A percentile compares a stretch with the other conserved stretches of the same genome.
Conservation (phyloP, 2,329 filamentous ascomycete genomes). For the Penicillium sumatraense region DNA sequence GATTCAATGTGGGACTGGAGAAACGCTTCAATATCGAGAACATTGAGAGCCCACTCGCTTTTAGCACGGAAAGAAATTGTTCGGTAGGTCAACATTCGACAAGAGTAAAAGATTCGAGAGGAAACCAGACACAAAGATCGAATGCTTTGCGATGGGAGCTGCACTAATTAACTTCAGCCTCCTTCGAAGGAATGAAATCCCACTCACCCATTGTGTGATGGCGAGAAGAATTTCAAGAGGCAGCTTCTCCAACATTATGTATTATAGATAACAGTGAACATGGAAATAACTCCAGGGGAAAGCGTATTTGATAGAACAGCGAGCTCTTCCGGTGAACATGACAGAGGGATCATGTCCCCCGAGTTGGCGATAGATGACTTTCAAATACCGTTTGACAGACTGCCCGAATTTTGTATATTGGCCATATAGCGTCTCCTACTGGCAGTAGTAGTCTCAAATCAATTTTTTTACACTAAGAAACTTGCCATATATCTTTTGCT, state of each 20-base stretch:
- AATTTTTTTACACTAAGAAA: no score
- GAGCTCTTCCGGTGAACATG: no score
- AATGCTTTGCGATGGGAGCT: not conserved
- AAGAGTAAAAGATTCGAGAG: not conserved
- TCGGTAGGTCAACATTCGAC: not conserved
- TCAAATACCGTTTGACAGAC: no score
- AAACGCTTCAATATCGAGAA: constrained; percentile 13
- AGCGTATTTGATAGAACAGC: no score
- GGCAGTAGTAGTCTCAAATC: no score
- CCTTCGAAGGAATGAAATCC: not conserved
- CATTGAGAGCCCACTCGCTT: constrained; percentile 17
- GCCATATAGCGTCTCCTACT: no score
- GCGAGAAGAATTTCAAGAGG: not conserved
- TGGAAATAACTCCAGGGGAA: no score
- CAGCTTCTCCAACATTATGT: not conserved
- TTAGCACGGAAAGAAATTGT: constrained; percentile 9
- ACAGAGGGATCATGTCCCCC: no score
- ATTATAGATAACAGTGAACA: no score
- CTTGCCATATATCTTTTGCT: no score
- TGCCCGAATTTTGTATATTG: no score
- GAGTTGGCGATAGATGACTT: no score
- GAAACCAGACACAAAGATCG: not conserved
- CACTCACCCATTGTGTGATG: not conserved
- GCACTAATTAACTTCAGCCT: not conserved
- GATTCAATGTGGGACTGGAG: not conserved